These are phyloP conservation scores for Podospora tetraspora DNA, from an alignment of 495 filamentous ascomycete species.

Conservation along the genomic window DNA sequence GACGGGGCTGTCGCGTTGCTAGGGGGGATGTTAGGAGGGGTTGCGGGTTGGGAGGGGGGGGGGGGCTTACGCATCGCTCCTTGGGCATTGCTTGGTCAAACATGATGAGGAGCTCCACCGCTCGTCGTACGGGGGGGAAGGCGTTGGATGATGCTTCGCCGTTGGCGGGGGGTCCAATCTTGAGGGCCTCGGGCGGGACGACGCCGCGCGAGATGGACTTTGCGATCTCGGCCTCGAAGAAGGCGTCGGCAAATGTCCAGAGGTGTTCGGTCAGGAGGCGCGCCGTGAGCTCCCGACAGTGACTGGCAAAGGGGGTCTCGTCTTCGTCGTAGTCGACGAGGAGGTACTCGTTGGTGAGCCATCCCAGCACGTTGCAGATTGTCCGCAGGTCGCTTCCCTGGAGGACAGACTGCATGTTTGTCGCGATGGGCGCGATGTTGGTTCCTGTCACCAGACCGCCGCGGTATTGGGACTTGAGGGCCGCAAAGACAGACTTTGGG, in stretches of 20 bases:
- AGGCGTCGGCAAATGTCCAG: conserved; percentile 46
- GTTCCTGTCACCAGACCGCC: conserved; percentile 38
- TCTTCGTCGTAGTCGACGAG: conserved; percentile 69
- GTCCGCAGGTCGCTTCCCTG: conserved; percentile 39
- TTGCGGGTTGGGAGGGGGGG: conserved; percentile 4
- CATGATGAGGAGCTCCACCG: conserved; percentile 74
- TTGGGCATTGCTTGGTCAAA: conserved; percentile 65
- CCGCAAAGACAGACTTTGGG: conserved; percentile 38
- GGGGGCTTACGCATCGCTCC: conserved; percentile 63
- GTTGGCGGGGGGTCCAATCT: conserved; percentile 35
- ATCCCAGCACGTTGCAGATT: conserved; percentile 71
- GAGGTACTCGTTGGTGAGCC: conserved; percentile 76
- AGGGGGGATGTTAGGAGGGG: conserved; percentile 30
- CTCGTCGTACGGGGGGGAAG: conserved; percentile 62
- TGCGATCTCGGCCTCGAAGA: conserved; percentile 48
- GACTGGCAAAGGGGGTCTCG: conserved; percentile 67
- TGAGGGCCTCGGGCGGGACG: conserved; percentile 37
- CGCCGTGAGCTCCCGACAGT: conserved; percentile 58
- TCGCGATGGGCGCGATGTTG: conserved; percentile 44
- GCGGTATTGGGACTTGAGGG: conserved; percentile 37
- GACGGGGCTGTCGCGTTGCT: conserved; percentile 49
- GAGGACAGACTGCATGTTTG: conserved; percentile 40
- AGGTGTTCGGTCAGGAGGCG: conserved; percentile 49
- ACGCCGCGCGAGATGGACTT: conserved; percentile 46
- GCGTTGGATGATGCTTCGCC: conserved; percentile 52